Evolutionary conservation across 2,329 filamentous ascomycete species (phyloP).

Genomic region (Hirsutella thompsonii): DNA sequence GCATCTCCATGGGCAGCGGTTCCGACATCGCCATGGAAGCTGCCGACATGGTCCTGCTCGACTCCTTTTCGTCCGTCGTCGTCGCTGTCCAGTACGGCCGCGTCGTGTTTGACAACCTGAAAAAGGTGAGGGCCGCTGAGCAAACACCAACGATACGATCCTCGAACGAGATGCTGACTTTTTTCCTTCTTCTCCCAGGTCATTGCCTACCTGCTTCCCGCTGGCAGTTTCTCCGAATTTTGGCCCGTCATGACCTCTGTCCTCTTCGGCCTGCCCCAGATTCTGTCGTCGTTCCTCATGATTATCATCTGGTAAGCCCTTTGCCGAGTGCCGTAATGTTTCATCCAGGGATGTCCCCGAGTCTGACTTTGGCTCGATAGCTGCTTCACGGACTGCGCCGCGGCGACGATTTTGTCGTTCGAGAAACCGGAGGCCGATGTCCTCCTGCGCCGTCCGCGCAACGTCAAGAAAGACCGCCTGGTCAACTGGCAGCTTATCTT

Average conservation of each 20-base stretch:
- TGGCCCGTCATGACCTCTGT: conserved; percentile 66
- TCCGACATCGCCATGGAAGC: conserved; percentile 75
- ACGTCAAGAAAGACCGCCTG: conserved; percentile 55
- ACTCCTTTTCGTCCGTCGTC: conserved; percentile 59
- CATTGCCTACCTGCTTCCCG: conserved; percentile 59
- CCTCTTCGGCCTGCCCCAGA: conserved; percentile 58
- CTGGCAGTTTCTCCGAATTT: conserved; percentile 63
- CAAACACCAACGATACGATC: no score
- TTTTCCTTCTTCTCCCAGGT: no score
- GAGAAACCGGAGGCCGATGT: conserved; percentile 68
- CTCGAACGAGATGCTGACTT: no score
- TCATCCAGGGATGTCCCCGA: neutral
- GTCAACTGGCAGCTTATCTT: conserved; percentile 62
- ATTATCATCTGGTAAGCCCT: conserved; percentile 43
- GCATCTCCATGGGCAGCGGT: conserved; percentile 69
- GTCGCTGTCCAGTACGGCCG: conserved; percentile 61
- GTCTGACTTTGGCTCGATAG: conserved; percentile 13
- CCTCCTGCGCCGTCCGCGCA: conserved; percentile 53
- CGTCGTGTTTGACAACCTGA: conserved; percentile 68
- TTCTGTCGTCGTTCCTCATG: conserved; percentile 62
- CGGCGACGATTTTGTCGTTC: conserved; percentile 61
- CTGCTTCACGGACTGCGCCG: conserved; percentile 67
- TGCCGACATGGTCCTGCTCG: conserved; percentile 70
- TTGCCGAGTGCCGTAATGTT: neutral
- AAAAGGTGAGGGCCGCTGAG: conserved; percentile 46